These are phyloP conservation scores for Echeveria elegans DNA, from an alignment of 164 flowering plant species.

Conservation along the genomic window DNA sequence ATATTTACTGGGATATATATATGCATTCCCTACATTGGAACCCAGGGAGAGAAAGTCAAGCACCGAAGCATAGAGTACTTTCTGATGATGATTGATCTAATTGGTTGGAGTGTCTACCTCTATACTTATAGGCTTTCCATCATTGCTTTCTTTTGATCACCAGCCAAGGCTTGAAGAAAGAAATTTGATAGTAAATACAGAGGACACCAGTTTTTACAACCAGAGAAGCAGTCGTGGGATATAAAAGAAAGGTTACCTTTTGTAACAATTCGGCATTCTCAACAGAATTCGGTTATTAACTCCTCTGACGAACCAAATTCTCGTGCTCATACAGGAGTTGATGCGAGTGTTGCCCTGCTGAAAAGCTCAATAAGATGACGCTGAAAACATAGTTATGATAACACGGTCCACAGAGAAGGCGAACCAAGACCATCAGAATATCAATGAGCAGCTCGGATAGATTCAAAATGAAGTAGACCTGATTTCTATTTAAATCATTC, in stretches of 20 bases:
- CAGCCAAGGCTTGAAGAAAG: constrained; percentile 68
- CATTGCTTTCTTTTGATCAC: constrained; percentile 98
- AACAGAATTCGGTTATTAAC: constrained; percentile 84
- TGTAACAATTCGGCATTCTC: constrained; percentile 94
- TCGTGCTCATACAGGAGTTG: constrained; percentile 94
- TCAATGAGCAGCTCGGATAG: neutral
- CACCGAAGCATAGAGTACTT: neutral
- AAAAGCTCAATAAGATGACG: constrained; percentile 2
- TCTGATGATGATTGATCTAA: neutral
- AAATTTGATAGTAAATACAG: constrained; percentile 9
- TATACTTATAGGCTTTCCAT: constrained; percentile 96
- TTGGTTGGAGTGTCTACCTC: constrained; percentile 51
- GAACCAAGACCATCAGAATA: neutral
- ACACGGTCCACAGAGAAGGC: neutral
- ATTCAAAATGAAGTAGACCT: neutral
- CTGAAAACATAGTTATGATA: neutral
- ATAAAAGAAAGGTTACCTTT: constrained; percentile 50
- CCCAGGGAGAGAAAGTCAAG: neutral
- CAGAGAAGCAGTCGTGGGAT: neutral
- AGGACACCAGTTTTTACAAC: neutral
- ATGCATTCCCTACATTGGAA: constrained; percentile 72
- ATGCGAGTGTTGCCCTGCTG: constrained; percentile 79
- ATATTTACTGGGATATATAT: constrained; percentile 95
- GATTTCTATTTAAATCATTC: neutral
- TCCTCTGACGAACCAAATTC: constrained; percentile 82